phyloP scores from a whole-genome alignment of 192 early-diverging fungal species.

The Phycomyces blakesleeanus region DNA sequence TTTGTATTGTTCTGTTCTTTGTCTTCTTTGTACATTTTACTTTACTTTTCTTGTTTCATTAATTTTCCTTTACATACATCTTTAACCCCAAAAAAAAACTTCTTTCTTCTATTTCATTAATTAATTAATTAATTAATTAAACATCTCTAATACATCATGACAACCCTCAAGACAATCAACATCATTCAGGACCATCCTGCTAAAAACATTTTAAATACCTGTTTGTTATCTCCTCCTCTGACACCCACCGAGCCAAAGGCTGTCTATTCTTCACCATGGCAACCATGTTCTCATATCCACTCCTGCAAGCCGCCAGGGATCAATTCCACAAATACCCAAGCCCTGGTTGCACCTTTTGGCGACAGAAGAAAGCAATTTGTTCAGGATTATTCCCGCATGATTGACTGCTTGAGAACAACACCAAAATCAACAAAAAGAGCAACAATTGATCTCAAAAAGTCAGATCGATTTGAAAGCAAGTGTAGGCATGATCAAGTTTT shows the following conservation, averaged over 20 bases:
- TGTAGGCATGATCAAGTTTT: neutral
- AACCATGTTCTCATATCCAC: neutral
- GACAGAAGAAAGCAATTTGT: slow-evolving; percentile 15
- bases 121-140: too few species aligned
- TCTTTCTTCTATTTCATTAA: too few species aligned
- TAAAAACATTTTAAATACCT: neutral
- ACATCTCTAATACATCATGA: too few species aligned
- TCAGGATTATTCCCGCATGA: slow-evolving; percentile 11
- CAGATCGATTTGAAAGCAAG: neutral
- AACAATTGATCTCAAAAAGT: neutral
- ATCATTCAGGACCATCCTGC: neutral
- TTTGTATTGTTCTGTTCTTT: neutral
- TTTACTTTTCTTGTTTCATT: neutral
- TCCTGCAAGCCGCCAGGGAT: neutral
- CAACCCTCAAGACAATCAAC: neutral
- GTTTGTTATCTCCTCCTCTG: slow-evolving; percentile 11
- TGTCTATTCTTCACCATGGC: neutral
- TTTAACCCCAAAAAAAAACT: too few species aligned
- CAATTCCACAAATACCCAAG: slow-evolving; percentile 6
- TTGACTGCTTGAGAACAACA: slow-evolving; percentile 6
- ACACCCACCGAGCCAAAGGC: slow-evolving; percentile 15
- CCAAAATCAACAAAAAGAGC: too few species aligned
- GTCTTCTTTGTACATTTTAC: neutral
- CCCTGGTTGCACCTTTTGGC: neutral
- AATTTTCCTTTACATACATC: too few species aligned